A percentile compares a stretch with the other conserved stretches of the same genome.
These are phyloP conservation scores for Podospora pseudoanserina DNA, from an alignment of 495 filamentous ascomycete genomes.

Conservation along the genomic window DNA sequence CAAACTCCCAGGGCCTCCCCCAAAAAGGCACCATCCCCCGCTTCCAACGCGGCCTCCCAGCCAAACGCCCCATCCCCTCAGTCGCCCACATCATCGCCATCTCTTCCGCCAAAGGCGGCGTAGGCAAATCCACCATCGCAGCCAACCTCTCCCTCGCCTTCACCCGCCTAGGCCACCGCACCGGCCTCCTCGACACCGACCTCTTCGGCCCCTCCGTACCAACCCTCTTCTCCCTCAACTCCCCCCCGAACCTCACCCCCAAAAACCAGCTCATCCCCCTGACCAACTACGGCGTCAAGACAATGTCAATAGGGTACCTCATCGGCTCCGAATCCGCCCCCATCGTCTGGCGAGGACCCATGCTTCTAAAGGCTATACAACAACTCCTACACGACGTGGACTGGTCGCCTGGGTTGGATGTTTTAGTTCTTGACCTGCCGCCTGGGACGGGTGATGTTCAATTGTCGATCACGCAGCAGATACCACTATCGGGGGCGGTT, in stretches of 20 bases:
- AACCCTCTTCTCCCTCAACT: slow-evolving; percentile 77
- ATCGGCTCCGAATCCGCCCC: slow-evolving; percentile 66
- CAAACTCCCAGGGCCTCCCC: slow-evolving; percentile 65
- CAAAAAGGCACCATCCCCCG: slow-evolving; percentile 72
- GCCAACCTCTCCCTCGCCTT: slow-evolving; percentile 86
- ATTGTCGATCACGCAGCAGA: slow-evolving; percentile 86
- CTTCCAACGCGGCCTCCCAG: slow-evolving; percentile 79
- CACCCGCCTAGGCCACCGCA: slow-evolving; percentile 70
- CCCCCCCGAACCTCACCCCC: slow-evolving; percentile 48
- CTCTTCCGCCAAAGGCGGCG: slow-evolving; percentile 93
- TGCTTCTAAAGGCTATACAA: slow-evolving; percentile 96
- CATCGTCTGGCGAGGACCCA: slow-evolving; percentile 93
- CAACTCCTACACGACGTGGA: slow-evolving; percentile 92
- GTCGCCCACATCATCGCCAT: slow-evolving; percentile 88
- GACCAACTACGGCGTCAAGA: slow-evolving; percentile 93
- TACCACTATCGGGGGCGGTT: slow-evolving; percentile 76
- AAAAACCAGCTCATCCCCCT: slow-evolving; percentile 80
- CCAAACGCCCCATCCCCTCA: slow-evolving; percentile 70
- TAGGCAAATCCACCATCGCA: slow-evolving; percentile 92
- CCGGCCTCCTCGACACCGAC: slow-evolving; percentile 90
- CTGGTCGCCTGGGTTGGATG: slow-evolving; percentile 71
- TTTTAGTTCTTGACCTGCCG: slow-evolving; percentile 86
- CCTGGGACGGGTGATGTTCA: slow-evolving; percentile 95
- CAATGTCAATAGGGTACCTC: slow-evolving; percentile 98
- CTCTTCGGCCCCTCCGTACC: slow-evolving; percentile 96